Evolutionary conservation across 225 moss, liverwort and hornwort genomes (phyloP), one percentile per base, ranked within the genome.

Genomic region (Anthoceros angustus): DNA sequence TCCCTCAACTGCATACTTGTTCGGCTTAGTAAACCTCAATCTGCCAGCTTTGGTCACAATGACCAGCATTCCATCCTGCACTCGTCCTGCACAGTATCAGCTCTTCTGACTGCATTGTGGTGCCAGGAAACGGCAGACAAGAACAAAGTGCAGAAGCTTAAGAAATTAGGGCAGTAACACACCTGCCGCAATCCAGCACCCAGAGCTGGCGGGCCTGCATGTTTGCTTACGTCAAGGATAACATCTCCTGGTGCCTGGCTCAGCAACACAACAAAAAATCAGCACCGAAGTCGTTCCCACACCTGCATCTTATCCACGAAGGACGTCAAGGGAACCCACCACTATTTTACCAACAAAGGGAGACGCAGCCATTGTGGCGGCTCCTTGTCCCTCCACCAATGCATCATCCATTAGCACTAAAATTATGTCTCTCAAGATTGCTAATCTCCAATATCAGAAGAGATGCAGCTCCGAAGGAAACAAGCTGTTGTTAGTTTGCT

Each of bases 1-100:
- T 66, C 95, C 88, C 73, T 98, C 91, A 63, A 98, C 82, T 86
- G 86, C 86, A 64, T 91, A 98, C 63, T 91, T 91, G 70, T 88
- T 88, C 42, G 79, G 74, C 72, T 86, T 88, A 20, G 79, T 79
- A 64, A 79, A 74, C 65, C 78, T 79, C 43, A 98, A 77, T 64
- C 80, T 87, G 23, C 95, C 95, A 21, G 72, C 79, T 67, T 84
- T 85, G 2, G 84, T 87, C 43, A 81, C 78, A 70, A 82, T 77
- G 68, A 98, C 74, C 61, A 70, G 73, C 46, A 86, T 85, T 32
- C 91, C 91, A 65, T 91, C 95, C 91, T 93, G 69, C 65, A 63
- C 18, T 32, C 32, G 32, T 32, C 32, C 4, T 32, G 32, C 32
- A 32, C 32, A 32, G 32, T 32, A 32, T 32, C 32, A 32, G 32